phyloP scores from a whole-genome alignment of 2,329 filamentous ascomycete genomes.

The Botryosphaeria agaves region DNA sequence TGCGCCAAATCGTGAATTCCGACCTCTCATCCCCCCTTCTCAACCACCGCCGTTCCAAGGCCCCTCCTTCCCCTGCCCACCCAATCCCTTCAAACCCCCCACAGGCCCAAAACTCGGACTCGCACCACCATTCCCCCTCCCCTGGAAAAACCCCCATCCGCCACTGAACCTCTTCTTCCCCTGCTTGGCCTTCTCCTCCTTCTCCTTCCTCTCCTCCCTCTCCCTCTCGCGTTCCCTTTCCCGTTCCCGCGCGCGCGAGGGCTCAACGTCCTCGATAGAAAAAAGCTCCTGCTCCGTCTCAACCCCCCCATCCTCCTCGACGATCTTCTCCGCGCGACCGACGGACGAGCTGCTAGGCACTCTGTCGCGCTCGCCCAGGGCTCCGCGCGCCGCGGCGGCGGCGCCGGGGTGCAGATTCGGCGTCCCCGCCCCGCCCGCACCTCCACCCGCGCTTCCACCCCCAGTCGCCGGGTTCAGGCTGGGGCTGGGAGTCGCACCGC shows the following conservation, averaged over 20 bases:
- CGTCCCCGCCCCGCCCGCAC: too few relatives aligned
- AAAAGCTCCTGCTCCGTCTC: slow-evolving; percentile 9
- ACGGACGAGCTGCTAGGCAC: slow-evolving; percentile 10
- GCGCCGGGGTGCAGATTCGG: slow-evolving; percentile 2
- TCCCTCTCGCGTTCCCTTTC: too few relatives aligned
- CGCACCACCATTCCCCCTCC: slow-evolving; percentile 2
- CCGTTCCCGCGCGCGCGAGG: not conserved
- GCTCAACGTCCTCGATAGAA: slow-evolving; percentile 11
- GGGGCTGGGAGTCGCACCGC: too few relatives aligned
- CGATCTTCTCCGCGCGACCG: slow-evolving; percentile 11
- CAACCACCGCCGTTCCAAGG: too few relatives aligned
- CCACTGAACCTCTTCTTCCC: slow-evolving; percentile 2
- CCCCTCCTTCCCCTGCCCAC: too few relatives aligned
- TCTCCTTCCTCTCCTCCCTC: not conserved
- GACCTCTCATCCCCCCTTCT: too few relatives aligned
- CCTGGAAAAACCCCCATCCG: not conserved
- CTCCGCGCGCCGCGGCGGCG: not conserved
- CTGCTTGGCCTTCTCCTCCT: slow-evolving; percentile 3
- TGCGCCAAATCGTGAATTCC: too few relatives aligned
- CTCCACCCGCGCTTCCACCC: slow-evolving; percentile 6
- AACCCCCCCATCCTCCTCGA: slow-evolving; percentile 6
- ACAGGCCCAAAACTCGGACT: slow-evolving; percentile 4
- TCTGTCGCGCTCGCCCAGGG: slow-evolving; percentile 6
- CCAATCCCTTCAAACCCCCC: slow-evolving; percentile 2
- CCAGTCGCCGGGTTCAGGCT: slow-evolving; percentile 18